Evolutionary conservation across 345 rosid genomes (phyloP).

Genomic region (Pistacia vera): DNA sequence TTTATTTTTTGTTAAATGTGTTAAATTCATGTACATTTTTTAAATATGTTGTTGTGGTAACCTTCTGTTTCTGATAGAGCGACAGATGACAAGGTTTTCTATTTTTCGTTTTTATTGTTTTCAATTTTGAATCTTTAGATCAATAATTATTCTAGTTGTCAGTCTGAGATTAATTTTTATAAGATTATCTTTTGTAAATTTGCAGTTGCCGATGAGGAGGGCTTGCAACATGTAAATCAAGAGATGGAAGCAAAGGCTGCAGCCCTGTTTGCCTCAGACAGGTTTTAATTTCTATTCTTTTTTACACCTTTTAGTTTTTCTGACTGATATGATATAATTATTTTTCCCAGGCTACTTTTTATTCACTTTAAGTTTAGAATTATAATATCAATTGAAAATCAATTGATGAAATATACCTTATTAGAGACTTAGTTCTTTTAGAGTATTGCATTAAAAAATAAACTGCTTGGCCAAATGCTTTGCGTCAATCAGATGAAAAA

Average conservation of each 20-base stretch:
- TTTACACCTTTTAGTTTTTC: background rate
- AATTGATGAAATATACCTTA: background rate
- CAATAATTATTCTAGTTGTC: background rate
- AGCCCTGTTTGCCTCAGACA: constrained; percentile 57
- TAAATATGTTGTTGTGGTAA: constrained; percentile 15
- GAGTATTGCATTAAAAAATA: background rate
- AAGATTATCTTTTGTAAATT: constrained; percentile 26
- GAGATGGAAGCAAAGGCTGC: constrained; percentile 79
- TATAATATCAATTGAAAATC: background rate
- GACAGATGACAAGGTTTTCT: constrained; percentile 16
- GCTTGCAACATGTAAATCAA: constrained; percentile 76
- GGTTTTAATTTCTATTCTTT: constrained; percentile 35
- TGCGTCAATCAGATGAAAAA: background rate
- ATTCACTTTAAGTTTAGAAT: background rate
- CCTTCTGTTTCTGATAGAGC: constrained; percentile 20
- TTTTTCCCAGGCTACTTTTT: background rate
- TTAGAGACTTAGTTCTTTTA: background rate
- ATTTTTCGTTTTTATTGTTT: constrained; percentile 2
- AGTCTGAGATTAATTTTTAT: constrained; percentile 6
- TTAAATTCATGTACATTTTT: constrained; percentile 21
- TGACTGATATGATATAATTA: background rate
- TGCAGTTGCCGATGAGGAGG: constrained; percentile 89
- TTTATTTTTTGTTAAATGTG: constrained; percentile 25
- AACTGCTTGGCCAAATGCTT: background rate
- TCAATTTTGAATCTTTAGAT: constrained; percentile 19